These are phyloP conservation scores for Annona cherimola DNA, from an alignment of 164 flowering plant genomes.

Conservation along the genomic window DNA sequence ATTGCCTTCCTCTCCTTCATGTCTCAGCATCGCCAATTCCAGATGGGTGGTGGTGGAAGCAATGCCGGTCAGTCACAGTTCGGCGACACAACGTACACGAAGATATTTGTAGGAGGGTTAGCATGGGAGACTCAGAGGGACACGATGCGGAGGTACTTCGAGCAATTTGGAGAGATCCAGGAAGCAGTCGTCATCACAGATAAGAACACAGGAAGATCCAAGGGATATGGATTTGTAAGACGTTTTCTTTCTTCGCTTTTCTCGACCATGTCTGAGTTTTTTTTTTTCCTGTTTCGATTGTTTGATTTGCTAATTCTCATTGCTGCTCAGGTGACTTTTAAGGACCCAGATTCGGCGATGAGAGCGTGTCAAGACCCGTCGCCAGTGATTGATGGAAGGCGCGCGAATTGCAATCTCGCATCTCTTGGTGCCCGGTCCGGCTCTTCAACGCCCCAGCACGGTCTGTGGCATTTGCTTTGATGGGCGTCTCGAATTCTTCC, in stretches of 20 bases:
- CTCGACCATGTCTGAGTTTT: background rate
- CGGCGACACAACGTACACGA: slow-evolving; percentile 54
- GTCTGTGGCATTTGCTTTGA: slow-evolving; percentile 12
- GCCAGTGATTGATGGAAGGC: slow-evolving; percentile 64
- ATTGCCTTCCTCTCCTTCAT: slow-evolving; percentile 17
- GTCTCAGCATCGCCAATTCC: slow-evolving; percentile 54
- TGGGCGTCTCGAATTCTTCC: background rate
- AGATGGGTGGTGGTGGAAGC: slow-evolving; percentile 43
- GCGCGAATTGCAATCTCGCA: slow-evolving; percentile 70
- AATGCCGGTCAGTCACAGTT: slow-evolving; percentile 26
- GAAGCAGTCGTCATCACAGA: slow-evolving; percentile 69
- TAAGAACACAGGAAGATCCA: slow-evolving; percentile 59
- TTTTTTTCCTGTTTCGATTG: background rate
- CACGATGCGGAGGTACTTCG: slow-evolving; percentile 57
- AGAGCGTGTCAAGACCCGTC: slow-evolving; percentile 65
- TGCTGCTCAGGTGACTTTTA: slow-evolving; percentile 45
- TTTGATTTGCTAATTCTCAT: background rate
- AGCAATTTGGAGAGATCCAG: slow-evolving; percentile 65
- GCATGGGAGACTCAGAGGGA: slow-evolving; percentile 74
- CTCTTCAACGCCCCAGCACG: slow-evolving; percentile 45
- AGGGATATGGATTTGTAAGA: slow-evolving; percentile 70
- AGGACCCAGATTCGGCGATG: slow-evolving; percentile 55
- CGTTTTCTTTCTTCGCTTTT: background rate
- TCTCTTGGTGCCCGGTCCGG: slow-evolving; percentile 51
- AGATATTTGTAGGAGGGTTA: slow-evolving; percentile 66